Evolutionary conservation across 257 asterid genomes (phyloP).

Genomic region (Penstemon newberryi): DNA sequence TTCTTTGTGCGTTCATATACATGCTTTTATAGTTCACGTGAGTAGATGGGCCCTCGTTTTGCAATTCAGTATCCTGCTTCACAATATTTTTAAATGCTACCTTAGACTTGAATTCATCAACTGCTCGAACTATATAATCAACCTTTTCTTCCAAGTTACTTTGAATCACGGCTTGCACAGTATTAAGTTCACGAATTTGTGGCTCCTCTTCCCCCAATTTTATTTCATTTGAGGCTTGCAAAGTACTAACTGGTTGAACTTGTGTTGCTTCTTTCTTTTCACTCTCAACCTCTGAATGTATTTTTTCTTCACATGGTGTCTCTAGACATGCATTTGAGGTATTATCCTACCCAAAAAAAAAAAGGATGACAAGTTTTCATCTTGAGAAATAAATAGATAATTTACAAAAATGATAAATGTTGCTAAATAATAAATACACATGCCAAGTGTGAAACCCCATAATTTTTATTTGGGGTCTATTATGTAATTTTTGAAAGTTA

Average conservation of each 20-base stretch:
- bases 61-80: conserved; percentile 27
- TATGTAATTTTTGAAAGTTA: too few relatives aligned
- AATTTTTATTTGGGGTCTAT: too few relatives aligned
- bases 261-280: not conserved
- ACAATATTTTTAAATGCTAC: conserved; percentile 19
- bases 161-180: not conserved
- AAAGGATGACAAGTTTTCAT: not conserved
- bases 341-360: conserved; percentile 17
- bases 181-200: not conserved
- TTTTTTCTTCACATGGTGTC: not conserved
- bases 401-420: too few relatives aligned
- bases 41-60: conserved; percentile 19
- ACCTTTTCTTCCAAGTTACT: conserved; percentile 37
- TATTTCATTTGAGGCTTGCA: not conserved
- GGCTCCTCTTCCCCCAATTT: not conserved
- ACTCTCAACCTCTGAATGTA: conserved; percentile 8
- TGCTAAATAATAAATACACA: too few relatives aligned
- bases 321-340: conserved; percentile 16
- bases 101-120: conserved; percentile 35
- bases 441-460: too few relatives aligned
- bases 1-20: conserved; percentile 44
- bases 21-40: conserved; percentile 38
- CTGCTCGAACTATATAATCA: conserved; percentile 36
- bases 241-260: not conserved
- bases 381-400: not conserved